Base-by-base conservation (phyloP, 768 basidiomycete genomes). In the Suillus brevipes region DNA sequence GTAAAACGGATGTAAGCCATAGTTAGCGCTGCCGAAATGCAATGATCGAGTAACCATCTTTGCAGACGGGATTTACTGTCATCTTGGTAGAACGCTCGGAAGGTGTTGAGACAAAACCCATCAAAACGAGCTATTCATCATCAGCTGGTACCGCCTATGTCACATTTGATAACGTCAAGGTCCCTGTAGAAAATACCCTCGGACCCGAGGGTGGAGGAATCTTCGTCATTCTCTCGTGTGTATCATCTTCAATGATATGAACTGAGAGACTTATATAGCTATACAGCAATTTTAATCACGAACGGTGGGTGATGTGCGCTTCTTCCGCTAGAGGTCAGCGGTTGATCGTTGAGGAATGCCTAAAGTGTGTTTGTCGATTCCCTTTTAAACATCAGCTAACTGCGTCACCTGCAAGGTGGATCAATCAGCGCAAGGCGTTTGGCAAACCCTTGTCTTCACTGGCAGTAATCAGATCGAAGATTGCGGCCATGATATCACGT, bases 31-130 rank as follows among this genome's bases (percentile, higher is more conserved):
- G 36, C 57, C 1, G 61, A 52, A 77, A 68, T 71, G 36, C 31
- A 28, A 23, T 12, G 18, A 14, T 8, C 28, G 20, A 50, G 53
- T 52, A 38, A 38, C 59, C 53, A 45, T 60, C n/a, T 60, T 62
- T 42, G 40, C 74, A 86, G 74, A 82, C 84, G 57, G 91, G 92
- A 12, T 85, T 96, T 65, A 92, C 94, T 25, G 91, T 94, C 62
- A 90, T 97, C 68, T 83, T 96, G 18, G 87, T 97, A 6, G 92
- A 94, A 71, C 87, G 94, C 20, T 82, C 83, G 8, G 90, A 91
- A 66, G 91, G 92, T 56, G 86, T 96, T 18, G 89, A 93, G 76
- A 95, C 94, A 1, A 91, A 88, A 72, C 78, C 85, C 9, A 96
- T 96, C 80, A 93, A 94, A 80, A 95, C 94, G 2, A 86, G 81